Conservation (phyloP, 257 asterid genomes). For the Przewalskia tangutica region DNA sequence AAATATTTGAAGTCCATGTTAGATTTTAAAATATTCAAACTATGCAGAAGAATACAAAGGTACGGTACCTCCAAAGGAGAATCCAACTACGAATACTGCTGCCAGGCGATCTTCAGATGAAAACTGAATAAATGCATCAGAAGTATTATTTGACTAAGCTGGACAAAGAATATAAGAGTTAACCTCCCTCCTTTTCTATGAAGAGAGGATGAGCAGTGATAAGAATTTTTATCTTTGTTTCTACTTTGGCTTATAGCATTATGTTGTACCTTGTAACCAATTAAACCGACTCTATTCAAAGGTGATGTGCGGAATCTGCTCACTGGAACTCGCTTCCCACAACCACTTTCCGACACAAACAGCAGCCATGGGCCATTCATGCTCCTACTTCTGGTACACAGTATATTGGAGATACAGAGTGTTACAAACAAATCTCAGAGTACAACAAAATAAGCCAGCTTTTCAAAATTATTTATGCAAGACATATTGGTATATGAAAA, state of each 20-base stretch:
- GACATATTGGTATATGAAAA: neutral
- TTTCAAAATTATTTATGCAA: neutral
- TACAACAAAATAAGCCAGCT: neutral
- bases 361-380: conserved; percentile 84
- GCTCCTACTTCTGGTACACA: conserved; percentile 34
- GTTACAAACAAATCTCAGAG: neutral
- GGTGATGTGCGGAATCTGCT: conserved; percentile 57
- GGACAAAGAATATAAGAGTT: neutral
- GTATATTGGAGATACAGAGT: neutral
- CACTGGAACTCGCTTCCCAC: conserved; percentile 91
- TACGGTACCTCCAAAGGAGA: conserved; percentile 63
- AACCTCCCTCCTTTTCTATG: neutral
- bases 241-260: neutral
- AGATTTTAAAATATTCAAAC: neutral
- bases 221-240: neutral
- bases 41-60: neutral
- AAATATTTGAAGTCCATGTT: neutral
- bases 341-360: conserved; percentile 81
- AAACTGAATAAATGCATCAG: conserved; percentile 40
- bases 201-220: neutral
- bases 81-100: conserved; percentile 87
- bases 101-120: conserved; percentile 74
- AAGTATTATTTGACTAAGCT: neutral
- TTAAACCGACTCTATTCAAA: conserved; percentile 77
- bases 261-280: conserved; percentile 70